Conservation (phyloP, 495 filamentous ascomycete genomes). For the Mytilinidion resinicola region DNA sequence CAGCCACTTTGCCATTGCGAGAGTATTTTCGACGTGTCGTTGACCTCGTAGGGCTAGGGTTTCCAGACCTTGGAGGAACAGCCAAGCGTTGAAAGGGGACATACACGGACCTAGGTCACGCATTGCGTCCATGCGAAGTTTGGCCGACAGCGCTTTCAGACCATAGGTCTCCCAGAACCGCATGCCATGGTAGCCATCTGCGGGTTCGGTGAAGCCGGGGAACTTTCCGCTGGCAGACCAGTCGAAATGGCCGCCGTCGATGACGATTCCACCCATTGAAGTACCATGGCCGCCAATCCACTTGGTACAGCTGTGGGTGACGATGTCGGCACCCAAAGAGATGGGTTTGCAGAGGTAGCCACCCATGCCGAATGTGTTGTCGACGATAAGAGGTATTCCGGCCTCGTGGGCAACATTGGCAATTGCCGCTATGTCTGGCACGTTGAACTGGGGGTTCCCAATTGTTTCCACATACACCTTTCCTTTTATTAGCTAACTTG, state of each 20-base stretch:
- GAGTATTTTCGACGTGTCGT: constrained; percentile 38
- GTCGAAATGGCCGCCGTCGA: constrained; percentile 42
- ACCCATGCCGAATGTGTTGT: constrained; percentile 44
- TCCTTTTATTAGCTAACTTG: too few species aligned
- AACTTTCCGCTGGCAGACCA: constrained; percentile 40
- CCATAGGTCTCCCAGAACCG: constrained; percentile 43
- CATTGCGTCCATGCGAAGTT: constrained; percentile 41
- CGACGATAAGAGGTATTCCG: constrained; percentile 39
- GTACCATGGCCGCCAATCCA: constrained; percentile 44
- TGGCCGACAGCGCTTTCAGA: constrained; percentile 35
- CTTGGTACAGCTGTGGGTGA: constrained; percentile 40
- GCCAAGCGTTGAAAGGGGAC: constrained; percentile 40
- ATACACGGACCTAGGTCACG: constrained; percentile 40
- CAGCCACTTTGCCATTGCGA: constrained; percentile 39
- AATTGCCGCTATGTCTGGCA: constrained; percentile 39
- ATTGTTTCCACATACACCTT: constrained; percentile 43
- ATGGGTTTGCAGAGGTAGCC: constrained; percentile 39
- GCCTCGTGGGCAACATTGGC: constrained; percentile 39
- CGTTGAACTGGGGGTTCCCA: constrained; percentile 41
- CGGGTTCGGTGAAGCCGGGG: constrained; percentile 39
- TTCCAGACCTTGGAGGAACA: constrained; percentile 40
- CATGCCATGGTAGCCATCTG: constrained; percentile 41
- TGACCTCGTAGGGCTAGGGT: constrained; percentile 36
- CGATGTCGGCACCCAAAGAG: constrained; percentile 40
- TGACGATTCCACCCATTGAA: constrained; percentile 40